Evolutionary conservation across 2,329 filamentous ascomycete species (phyloP).

Genomic region (Cryphonectria radicalis): DNA sequence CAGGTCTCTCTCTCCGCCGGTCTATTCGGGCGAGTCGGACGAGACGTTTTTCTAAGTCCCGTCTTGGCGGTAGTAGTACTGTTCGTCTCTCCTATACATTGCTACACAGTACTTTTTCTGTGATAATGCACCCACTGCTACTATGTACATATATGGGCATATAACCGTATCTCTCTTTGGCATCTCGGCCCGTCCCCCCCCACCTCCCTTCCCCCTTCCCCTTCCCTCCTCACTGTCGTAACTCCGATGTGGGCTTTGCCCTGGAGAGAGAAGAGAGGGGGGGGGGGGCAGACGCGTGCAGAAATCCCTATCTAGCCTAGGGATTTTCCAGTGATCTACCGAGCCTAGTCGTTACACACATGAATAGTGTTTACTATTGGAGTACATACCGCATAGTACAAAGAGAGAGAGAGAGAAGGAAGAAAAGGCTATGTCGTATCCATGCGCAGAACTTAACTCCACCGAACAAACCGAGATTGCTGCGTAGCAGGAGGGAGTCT

Average conservation of each 20-base stretch:
- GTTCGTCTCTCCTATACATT: background rate
- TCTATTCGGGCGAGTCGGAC: background rate
- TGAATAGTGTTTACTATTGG: background rate
- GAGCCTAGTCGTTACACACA: background rate
- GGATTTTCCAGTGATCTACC: background rate
- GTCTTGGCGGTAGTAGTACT: background rate
- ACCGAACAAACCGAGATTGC: slow-evolving; percentile 8
- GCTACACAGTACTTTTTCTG: background rate
- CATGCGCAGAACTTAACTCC: background rate
- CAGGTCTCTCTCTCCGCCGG: background rate
- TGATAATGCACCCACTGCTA: background rate
- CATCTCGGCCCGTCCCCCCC: slow-evolving; percentile 6
- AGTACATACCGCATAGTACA: background rate
- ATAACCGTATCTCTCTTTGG: background rate
- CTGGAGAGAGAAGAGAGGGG: too few species aligned
- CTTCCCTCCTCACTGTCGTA: background rate
- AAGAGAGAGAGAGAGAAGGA: too few species aligned
- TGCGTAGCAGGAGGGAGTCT: background rate
- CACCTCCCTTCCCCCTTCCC: too few species aligned
- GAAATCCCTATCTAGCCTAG: background rate
- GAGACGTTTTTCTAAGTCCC: background rate
- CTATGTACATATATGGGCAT: background rate
- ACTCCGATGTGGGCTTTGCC: background rate
- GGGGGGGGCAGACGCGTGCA: background rate
- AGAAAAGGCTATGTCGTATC: background rate